Percentiles rank a stretch among this genome's conserved stretches.
phyloP scores from a whole-genome alignment of 139 green algal species.

The Eudorina sp. region DNA sequence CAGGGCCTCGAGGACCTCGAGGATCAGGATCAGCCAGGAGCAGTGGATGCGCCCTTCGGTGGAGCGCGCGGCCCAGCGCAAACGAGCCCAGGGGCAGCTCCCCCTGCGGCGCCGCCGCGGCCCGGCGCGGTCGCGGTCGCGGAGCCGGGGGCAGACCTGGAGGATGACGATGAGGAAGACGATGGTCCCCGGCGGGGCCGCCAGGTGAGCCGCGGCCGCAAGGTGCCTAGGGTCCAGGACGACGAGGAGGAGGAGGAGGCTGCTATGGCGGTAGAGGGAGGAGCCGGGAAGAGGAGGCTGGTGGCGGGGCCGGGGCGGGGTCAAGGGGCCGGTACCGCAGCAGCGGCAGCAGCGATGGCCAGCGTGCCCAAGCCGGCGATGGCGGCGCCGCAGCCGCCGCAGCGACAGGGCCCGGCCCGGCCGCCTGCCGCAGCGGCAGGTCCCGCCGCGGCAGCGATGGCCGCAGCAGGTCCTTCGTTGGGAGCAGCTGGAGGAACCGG shows the following conservation, averaged over 20 bases:
- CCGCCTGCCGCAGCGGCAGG: not conserved
- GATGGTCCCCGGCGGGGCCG: not conserved
- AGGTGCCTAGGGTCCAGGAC: not conserved
- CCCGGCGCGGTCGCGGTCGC: not conserved
- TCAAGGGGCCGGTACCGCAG: not conserved
- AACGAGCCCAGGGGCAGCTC: too few species aligned
- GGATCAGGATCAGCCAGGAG: not conserved
- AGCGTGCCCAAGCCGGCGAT: too few species aligned
- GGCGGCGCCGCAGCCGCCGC: not conserved
- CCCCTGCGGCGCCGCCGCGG: too few species aligned
- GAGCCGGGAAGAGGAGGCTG: not conserved
- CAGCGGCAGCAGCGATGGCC: not conserved
- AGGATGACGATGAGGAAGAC: slow-evolving; percentile 28
- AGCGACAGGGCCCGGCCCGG: not conserved
- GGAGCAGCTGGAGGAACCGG: not conserved
- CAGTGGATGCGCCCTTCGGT: too few species aligned
- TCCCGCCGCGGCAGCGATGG: not conserved
- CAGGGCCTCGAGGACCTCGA: not conserved
- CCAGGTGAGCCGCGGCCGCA: not conserved
- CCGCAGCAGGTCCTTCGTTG: not conserved
- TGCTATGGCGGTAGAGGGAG: not conserved
- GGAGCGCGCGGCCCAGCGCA: too few species aligned
- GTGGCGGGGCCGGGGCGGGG: not conserved
- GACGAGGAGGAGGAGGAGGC: slow-evolving; percentile 13
- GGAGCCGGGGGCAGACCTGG: not conserved